Conservation (phyloP, 306 rosid species). For the Gillenia trifoliata region DNA sequence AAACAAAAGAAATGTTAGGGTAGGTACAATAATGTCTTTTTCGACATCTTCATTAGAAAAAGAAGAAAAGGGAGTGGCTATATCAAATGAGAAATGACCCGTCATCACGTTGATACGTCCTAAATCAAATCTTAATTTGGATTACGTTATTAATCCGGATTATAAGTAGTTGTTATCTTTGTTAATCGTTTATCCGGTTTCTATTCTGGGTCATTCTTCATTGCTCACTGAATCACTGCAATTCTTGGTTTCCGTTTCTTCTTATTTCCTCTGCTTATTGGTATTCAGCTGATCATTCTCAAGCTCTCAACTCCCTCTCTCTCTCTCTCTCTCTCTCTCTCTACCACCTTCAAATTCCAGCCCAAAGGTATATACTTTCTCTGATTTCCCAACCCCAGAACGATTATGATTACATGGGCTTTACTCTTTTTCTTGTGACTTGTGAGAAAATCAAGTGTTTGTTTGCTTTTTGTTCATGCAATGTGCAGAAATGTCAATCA, state of each 20-base stretch:
- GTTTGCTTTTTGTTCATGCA: not conserved
- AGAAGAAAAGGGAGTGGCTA: not conserved
- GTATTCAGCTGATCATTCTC: not conserved
- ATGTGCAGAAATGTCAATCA: conserved; percentile 45
- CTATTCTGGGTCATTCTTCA: not conserved
- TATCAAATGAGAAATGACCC: not conserved
- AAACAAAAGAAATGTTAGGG: too few relatives aligned
- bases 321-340: not conserved
- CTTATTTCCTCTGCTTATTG: not conserved
- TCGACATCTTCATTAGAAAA: not conserved
- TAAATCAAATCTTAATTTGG: not conserved
- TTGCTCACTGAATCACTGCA: not conserved
- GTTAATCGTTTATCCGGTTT: not conserved
- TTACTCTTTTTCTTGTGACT: not conserved
- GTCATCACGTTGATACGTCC: not conserved
- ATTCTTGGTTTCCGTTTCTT: not conserved
- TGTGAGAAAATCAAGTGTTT: not conserved
- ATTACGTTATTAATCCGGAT: not conserved
- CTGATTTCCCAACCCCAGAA: not conserved
- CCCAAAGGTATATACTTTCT: not conserved
- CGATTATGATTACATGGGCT: not conserved
- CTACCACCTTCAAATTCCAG: not conserved
- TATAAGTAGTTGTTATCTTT: not conserved
- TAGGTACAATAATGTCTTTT: not conserved
- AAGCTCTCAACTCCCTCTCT: not conserved